Percentiles rank a stretch among this genome's conserved stretches.
phyloP scores from a whole-genome alignment of 192 early-diverging fungal species.

The Chytriomyces hyalinus region DNA sequence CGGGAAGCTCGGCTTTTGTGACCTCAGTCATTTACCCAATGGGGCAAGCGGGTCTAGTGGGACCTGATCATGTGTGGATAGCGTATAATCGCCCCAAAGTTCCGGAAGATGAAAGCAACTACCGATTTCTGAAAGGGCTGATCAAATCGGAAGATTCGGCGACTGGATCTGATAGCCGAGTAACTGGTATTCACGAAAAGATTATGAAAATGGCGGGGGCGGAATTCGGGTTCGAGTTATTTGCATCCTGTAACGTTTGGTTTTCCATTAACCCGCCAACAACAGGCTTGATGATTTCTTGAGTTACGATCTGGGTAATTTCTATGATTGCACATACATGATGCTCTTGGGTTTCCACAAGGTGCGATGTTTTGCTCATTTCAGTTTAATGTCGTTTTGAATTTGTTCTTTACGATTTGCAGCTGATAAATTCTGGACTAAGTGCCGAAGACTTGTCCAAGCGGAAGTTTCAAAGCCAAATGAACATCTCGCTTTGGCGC shows the following conservation, averaged over 20 bases:
- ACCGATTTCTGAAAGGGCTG: background rate
- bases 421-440: no score
- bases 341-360: slow-evolving; percentile 22
- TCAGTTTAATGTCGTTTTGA: background rate
- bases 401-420: background rate
- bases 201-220: background rate
- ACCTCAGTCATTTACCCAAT: background rate
- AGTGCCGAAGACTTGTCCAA: no score
- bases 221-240: slow-evolving; percentile 4
- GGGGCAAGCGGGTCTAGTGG: background rate
- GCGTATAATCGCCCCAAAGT: background rate
- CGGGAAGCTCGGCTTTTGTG: background rate
- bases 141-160: background rate
- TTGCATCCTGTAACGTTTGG: background rate
- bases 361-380: background rate
- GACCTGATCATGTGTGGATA: background rate
- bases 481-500: no score
- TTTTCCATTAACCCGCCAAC: background rate
- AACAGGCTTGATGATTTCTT: no score
- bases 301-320: no score
- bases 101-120: background rate
- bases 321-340: slow-evolving; percentile 11
- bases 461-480: no score
- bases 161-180: background rate
- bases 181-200: background rate